A percentile compares a stretch with the other conserved stretches of the same genome.
phyloP scores from a whole-genome alignment of 768 basidiomycete species.

The Psilocybe cyanescens region DNA sequence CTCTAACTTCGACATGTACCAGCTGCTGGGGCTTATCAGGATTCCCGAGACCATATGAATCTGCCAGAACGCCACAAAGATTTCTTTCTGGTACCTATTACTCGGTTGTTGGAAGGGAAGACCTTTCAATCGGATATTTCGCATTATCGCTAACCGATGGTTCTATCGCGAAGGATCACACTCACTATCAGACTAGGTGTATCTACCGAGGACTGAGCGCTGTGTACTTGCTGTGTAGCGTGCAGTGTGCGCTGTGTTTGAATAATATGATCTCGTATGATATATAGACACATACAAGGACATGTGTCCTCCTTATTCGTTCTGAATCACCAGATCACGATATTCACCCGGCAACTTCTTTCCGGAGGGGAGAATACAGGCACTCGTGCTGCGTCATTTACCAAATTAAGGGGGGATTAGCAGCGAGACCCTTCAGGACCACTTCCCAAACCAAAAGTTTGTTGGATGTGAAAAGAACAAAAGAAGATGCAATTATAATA shows the following conservation, averaged over 20 bases:
- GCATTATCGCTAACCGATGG: background rate
- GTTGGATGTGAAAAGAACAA: background rate
- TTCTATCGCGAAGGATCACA: background rate
- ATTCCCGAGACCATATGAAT: background rate
- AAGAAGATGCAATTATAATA: slow-evolving; percentile 4
- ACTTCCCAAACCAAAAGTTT: background rate
- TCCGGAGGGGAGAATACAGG: slow-evolving; percentile 4
- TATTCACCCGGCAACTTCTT: slow-evolving; percentile 15
- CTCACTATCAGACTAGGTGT: background rate
- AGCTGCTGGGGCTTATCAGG: background rate
- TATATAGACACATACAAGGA: background rate
- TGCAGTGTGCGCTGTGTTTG: background rate
- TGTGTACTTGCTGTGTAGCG: background rate
- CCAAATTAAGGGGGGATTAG: background rate
- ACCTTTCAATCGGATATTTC: background rate
- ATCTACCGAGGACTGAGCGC: background rate
- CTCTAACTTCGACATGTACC: background rate
- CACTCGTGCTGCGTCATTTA: background rate
- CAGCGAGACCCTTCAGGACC: background rate
- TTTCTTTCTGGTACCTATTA: background rate
- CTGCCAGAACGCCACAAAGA: background rate
- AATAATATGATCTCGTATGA: background rate
- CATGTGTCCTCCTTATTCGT: slow-evolving; percentile 11
- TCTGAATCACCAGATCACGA: slow-evolving; percentile 17
- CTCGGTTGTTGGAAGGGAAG: background rate